A percentile compares a stretch with the other conserved stretches of the same genome.
These are phyloP conservation scores for Rhodotorula graminis DNA, from an alignment of 768 basidiomycete species.

Conservation along the genomic window DNA sequence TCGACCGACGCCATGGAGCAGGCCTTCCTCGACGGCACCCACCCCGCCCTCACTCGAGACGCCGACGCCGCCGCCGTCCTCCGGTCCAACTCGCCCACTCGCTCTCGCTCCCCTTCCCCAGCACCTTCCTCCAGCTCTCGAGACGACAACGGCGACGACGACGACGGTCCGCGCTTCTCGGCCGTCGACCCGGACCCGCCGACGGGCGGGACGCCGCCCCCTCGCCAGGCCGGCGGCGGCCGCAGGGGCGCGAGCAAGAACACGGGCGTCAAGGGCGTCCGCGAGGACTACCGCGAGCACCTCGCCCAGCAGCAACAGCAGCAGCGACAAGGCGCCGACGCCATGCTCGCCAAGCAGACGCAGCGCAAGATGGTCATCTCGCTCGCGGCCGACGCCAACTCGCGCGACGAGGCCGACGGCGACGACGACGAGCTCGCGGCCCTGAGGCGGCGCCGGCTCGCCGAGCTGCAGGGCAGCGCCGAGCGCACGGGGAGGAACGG, in stretches of 20 bases:
- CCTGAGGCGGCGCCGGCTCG: constrained; percentile 28
- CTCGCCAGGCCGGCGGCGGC: constrained; percentile 7
- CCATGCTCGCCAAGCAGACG: constrained; percentile 5
- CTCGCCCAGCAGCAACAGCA: background rate
- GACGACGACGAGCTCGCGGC: constrained; percentile 20
- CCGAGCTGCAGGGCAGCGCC: constrained; percentile 21
- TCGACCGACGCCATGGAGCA: constrained; percentile 19
- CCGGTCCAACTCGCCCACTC: constrained; percentile 24
- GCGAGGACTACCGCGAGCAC: constrained; percentile 36
- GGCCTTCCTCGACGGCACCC: constrained; percentile 37
- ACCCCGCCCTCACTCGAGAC: constrained; percentile 35
- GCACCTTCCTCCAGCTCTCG: background rate
- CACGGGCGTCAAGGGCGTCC: constrained; percentile 44
- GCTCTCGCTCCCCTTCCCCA: constrained; percentile 9
- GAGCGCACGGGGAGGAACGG: background rate
- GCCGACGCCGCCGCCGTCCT: constrained; percentile 17
- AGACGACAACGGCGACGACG: background rate
- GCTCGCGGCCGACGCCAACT: constrained; percentile 12
- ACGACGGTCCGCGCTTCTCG: constrained; percentile 1
- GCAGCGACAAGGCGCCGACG: background rate
- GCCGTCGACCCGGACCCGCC: constrained; percentile 28
- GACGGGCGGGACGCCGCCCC: background rate
- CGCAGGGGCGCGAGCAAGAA: constrained; percentile 14
- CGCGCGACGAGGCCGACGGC: constrained; percentile 25
- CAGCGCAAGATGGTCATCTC: constrained; percentile 26